Base-by-base conservation (phyloP, 768 basidiomycete species). In the Termitomyces sp. region DNA sequence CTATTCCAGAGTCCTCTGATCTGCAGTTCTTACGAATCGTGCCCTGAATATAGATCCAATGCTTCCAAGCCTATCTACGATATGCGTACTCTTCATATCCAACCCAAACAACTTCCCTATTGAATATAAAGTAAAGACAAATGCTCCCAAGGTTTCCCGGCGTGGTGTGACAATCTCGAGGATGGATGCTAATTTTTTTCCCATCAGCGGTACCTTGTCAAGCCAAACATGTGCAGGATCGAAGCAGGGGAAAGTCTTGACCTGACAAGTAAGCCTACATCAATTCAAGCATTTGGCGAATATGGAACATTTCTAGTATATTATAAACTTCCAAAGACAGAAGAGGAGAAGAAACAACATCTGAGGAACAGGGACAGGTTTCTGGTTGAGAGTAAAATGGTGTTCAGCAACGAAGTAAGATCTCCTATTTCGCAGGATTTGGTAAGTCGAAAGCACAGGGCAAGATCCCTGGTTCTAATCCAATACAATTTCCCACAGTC, bases 121-220 rank as follows among this genome's bases (percentile, higher is more conserved):
- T 17, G 31, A 38, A 6, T 50, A 15, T 15, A 61, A 61, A 43
- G 54, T 61, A 1, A 61, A 56, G 42, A 61, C 60, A 12, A 61
- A 48, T 15, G 37, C 31, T 50, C 38, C 38, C 31, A 45, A 61
- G 47, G 60, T 50, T 29, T 10, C 34, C 6, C 3, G 31, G 12
- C 15, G 4, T 14, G 20, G 10, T 49, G n/a, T 46, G 12, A 8
- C 5, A 17, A 43, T 37, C 29, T 8, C 17, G 14, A 12, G 14
- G 8, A 47, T 42, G 37, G 25, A 37, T 40, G 11, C 38, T 45
- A 14, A 46, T 34, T 55, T 17, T 20, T 42, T 3, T 5, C 31
- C 5, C 10, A 31, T n/a, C 29, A 63, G 62, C 25, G 48, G 15
- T 63, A 56, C 14, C 8, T 14, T 43, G 57, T 48, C 32, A 48